Evolutionary conservation across 2,329 filamentous ascomycete species (phyloP).

Genomic region (Graphilbum ipis-grandicollis): DNA sequence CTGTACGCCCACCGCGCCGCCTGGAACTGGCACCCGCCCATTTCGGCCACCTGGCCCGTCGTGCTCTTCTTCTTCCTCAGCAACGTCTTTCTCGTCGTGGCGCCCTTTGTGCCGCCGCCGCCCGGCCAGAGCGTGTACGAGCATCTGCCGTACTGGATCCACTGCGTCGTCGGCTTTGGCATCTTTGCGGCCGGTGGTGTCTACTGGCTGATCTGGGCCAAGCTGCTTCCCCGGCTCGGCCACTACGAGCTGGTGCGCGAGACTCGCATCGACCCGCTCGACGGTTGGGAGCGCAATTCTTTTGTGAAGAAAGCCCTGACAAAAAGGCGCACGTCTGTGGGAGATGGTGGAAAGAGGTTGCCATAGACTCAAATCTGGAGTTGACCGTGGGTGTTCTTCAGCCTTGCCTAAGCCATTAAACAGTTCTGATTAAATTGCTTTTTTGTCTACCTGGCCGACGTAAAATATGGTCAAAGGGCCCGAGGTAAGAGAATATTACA

Average conservation of each 20-base stretch:
- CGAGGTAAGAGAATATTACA: too few relatives aligned
- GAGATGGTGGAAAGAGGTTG: too few relatives aligned
- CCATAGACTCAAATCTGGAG: too few relatives aligned
- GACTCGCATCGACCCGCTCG: conserved; percentile 33
- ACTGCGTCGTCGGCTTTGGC: conserved; percentile 39
- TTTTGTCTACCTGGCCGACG: too few relatives aligned
- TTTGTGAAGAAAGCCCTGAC: conserved; percentile 31
- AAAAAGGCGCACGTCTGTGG: too few relatives aligned
- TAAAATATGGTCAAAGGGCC: too few relatives aligned
- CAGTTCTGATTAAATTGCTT: too few relatives aligned
- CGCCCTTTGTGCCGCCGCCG: conserved; percentile 37
- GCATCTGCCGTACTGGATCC: conserved; percentile 36
- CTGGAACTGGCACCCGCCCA: conserved; percentile 35
- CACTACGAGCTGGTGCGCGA: conserved; percentile 38
- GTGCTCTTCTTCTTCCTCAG: conserved; percentile 40
- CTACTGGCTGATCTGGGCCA: conserved; percentile 39
- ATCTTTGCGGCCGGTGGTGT: conserved; percentile 32
- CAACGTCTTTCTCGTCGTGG: conserved; percentile 43
- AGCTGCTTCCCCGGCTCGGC: conserved; percentile 32
- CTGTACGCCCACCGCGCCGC: conserved; percentile 30
- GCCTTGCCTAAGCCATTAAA: too few relatives aligned
- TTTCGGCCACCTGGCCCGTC: conserved; percentile 35
- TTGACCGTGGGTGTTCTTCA: too few relatives aligned
- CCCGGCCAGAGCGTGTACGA: conserved; percentile 35
- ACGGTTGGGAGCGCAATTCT: conserved; percentile 44